A percentile compares a stretch with the other conserved stretches of the same genome.
phyloP scores from a whole-genome alignment of 2,329 filamentous ascomycete genomes.

The Cordyceps javanica region DNA sequence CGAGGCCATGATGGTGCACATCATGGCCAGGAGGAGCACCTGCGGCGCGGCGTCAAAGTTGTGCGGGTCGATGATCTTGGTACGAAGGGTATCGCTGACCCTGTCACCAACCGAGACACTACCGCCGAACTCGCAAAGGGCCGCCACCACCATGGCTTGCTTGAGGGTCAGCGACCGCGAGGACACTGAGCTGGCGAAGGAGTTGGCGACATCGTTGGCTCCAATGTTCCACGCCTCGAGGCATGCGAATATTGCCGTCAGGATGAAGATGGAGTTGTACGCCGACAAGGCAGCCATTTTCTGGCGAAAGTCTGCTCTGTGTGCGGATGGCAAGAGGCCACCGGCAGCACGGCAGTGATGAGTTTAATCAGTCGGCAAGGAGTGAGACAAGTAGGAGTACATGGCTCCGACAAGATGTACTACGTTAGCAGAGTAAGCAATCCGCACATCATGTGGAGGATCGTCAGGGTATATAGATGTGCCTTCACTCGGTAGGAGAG shows the following conservation, averaged over 20 bases:
- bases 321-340: not conserved
- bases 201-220: slow-evolving; percentile 45
- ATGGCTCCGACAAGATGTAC: not conserved
- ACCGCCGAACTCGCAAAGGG: slow-evolving; percentile 38
- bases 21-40: slow-evolving; percentile 48
- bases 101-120: slow-evolving; percentile 32
- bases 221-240: slow-evolving; percentile 57
- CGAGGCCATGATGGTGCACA: slow-evolving; percentile 45
- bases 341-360: not conserved
- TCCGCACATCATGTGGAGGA: no score
- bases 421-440: not conserved
- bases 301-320: not conserved
- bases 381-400: not conserved
- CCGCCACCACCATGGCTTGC: slow-evolving; percentile 38
- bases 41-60: slow-evolving; percentile 37
- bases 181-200: slow-evolving; percentile 40
- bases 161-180: slow-evolving; percentile 40
- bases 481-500: not conserved
- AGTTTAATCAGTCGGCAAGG: not conserved
- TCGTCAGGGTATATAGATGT: not conserved
- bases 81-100: slow-evolving; percentile 40
- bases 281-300: slow-evolving; percentile 35
- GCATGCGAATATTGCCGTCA: slow-evolving; percentile 49
- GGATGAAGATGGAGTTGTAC: slow-evolving; percentile 51
- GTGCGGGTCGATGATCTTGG: slow-evolving; percentile 37